Conservation (phyloP, 2,329 filamentous ascomycete species). For the Thelonectria rubi region DNA sequence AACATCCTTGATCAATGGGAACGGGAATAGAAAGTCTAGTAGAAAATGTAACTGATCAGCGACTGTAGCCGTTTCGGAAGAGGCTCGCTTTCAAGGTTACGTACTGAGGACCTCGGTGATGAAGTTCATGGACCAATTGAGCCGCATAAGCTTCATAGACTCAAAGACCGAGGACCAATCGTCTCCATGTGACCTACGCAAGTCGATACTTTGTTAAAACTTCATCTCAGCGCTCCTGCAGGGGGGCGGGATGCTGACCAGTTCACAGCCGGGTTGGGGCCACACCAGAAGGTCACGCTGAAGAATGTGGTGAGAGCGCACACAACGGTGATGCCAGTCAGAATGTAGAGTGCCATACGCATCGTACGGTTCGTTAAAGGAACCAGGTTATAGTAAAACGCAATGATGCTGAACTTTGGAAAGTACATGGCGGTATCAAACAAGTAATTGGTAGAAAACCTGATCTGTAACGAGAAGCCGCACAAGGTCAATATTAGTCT, state of each 20-base stretch:
- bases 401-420: slow-evolving; percentile 39
- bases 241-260: slow-evolving; percentile 21
- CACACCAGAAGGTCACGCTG: slow-evolving; percentile 38
- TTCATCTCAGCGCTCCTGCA: not conserved
- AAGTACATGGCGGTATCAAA: slow-evolving; percentile 40
- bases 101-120: slow-evolving; percentile 36
- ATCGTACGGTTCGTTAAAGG: slow-evolving; percentile 31
- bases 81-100: not conserved
- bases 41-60: not conserved
- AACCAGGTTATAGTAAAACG: slow-evolving; percentile 37
- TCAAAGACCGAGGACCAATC: slow-evolving; percentile 27
- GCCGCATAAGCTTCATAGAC: slow-evolving; percentile 32
- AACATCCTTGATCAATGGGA: slow-evolving; percentile 31
- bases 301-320: slow-evolving; percentile 30
- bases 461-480: slow-evolving; percentile 2
- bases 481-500: not conserved
- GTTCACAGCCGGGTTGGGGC: slow-evolving; percentile 33
- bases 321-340: slow-evolving; percentile 24
- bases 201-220: not conserved
- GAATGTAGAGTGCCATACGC: slow-evolving; percentile 28
- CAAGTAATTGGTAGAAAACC: slow-evolving; percentile 39
- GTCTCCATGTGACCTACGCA: not conserved
- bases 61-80: too few relatives aligned
- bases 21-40: slow-evolving; percentile 35
- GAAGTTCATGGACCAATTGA: slow-evolving; percentile 38